These are phyloP conservation scores for Naganishia kalamii DNA, from an alignment of 768 basidiomycete genomes.

Conservation along the genomic window DNA sequence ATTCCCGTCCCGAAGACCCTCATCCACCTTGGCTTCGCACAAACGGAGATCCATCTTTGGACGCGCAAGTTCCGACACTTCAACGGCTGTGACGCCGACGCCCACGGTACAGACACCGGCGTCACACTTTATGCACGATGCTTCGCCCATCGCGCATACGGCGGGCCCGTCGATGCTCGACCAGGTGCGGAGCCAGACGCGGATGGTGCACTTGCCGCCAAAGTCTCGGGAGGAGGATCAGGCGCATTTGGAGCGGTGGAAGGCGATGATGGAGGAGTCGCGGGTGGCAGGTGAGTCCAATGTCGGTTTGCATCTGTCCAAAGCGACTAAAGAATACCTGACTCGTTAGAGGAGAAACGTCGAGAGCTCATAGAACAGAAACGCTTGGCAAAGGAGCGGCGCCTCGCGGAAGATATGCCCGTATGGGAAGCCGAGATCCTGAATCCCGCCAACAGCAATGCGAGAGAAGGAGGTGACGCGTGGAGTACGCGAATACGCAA, in stretches of 20 bases:
- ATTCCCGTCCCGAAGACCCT: neutral
- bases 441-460: neutral
- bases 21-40: neutral
- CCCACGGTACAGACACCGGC: no score
- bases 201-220: constrained; percentile 40
- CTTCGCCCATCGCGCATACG: neutral
- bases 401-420: constrained; percentile 31
- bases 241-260: constrained; percentile 41
- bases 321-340: neutral
- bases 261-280: constrained; percentile 42
- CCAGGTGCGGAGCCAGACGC: constrained; percentile 37
- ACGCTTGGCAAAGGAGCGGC: constrained; percentile 35
- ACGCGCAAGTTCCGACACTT: neutral
- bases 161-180: constrained; percentile 29
- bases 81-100: neutral
- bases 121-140: no score
- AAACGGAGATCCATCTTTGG: neutral
- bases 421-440: constrained; percentile 32
- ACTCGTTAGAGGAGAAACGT: neutral
- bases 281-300: constrained; percentile 31
- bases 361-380: constrained; percentile 24
- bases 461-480: constrained; percentile 10
- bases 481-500: constrained; percentile 30
- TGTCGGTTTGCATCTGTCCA: neutral
- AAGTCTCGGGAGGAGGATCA: constrained; percentile 42